phyloP scores from a whole-genome alignment of 306 rosid species.

The Castanea sativa region DNA sequence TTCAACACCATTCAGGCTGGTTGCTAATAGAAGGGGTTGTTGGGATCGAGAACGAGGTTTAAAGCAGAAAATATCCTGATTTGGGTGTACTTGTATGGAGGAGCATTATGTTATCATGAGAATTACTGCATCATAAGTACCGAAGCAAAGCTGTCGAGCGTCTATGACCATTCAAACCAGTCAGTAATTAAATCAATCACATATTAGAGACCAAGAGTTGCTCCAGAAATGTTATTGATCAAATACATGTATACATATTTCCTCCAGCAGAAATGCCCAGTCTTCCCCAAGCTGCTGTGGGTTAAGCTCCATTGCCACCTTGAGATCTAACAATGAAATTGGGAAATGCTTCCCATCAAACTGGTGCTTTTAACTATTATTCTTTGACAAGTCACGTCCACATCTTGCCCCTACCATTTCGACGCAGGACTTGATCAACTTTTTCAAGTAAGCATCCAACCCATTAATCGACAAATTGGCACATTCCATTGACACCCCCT shows the following conservation, averaged over 20 bases:
- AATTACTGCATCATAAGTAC: too few relatives aligned
- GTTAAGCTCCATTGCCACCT: slow-evolving; percentile 93
- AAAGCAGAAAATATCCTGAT: slow-evolving; percentile 29
- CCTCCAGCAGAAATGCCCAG: slow-evolving; percentile 91
- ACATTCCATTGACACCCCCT: slow-evolving; percentile 77
- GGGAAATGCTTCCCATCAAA: slow-evolving; percentile 58
- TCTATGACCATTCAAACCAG: neutral
- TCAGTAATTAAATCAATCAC: neutral
- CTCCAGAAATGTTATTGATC: slow-evolving; percentile 53
- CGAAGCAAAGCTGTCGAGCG: neutral
- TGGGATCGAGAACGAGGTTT: neutral
- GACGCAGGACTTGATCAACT: slow-evolving; percentile 72
- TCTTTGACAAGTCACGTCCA: slow-evolving; percentile 40
- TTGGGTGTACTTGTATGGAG: slow-evolving; percentile 26
- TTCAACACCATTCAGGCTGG: slow-evolving; percentile 43
- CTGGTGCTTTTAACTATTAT: slow-evolving; percentile 58
- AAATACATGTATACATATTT: slow-evolving; percentile 73
- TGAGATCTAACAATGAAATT: slow-evolving; percentile 75
- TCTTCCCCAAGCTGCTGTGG: slow-evolving; percentile 94
- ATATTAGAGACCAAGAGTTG: neutral
- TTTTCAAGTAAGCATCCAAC: slow-evolving; percentile 81
- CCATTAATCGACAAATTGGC: slow-evolving; percentile 57
- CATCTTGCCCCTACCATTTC: slow-evolving; percentile 72
- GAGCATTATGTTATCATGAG: too few relatives aligned
- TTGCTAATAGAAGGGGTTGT: slow-evolving; percentile 40